Evolutionary conservation across 2,329 filamentous ascomycete genomes (phyloP).

Genomic region (Alternaria alternata): DNA sequence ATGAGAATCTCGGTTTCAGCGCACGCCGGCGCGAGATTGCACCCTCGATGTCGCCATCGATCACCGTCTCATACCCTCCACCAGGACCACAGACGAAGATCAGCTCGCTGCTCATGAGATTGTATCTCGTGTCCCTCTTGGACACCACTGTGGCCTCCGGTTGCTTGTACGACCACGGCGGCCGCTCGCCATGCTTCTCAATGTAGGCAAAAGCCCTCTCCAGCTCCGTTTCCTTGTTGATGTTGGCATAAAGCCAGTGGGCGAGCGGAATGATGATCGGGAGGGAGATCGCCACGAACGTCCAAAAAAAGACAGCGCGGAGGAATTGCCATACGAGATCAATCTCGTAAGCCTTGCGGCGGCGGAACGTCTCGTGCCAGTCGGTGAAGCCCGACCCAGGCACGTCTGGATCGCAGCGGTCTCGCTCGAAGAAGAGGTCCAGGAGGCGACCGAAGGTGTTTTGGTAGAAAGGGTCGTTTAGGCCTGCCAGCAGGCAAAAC

Average conservation of each 20-base stretch:
- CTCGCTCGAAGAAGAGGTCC: conserved; percentile 11
- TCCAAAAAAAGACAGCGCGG: conserved; percentile 1
- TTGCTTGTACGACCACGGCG: conserved; percentile 4
- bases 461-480: conserved; percentile 19
- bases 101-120: conserved; percentile 12
- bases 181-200: conserved; percentile 5
- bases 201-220: conserved; percentile 2
- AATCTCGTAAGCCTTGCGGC: conserved; percentile 9
- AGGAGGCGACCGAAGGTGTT: conserved; percentile 15
- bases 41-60: conserved; percentile 14
- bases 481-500: conserved; percentile 17
- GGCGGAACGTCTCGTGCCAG: conserved; percentile 12
- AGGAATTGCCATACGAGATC: not conserved
- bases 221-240: not conserved
- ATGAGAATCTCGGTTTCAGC: conserved; percentile 14
- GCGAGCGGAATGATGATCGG: not conserved
- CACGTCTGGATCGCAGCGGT: conserved; percentile 7
- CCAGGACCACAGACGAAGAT: conserved; percentile 16
- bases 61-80: conserved; percentile 12
- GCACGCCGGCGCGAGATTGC: conserved; percentile 9
- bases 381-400: conserved; percentile 20
- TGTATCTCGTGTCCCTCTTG: conserved; percentile 18
- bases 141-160: not conserved
- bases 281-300: not conserved
- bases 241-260: not conserved